Base-by-base conservation (phyloP, 2,329 filamentous ascomycete species). In the Claviceps sp. region DNA sequence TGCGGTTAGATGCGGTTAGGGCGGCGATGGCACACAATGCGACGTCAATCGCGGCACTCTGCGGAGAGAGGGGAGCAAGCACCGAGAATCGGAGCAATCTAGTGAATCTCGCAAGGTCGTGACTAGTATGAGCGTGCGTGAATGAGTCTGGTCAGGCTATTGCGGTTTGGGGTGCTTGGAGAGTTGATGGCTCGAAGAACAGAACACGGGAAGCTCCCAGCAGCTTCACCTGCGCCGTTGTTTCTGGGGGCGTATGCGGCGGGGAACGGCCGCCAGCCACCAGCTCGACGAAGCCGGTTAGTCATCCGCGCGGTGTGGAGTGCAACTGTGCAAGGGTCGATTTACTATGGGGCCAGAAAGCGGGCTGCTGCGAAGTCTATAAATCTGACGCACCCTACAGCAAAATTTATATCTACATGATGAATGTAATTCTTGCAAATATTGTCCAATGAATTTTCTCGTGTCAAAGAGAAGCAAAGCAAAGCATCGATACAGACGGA, bases 221-320 rank as follows among this genome's bases (percentile, higher is more conserved):
- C 37, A 37, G 37, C 5, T 50, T 47, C 34, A 34, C 34, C 6
- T n/a, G 22, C 22, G 51, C 52, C 48, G 43, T 50, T 44, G 52
- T 53, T 50, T 48, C 52, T 53, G 37, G 40, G 48, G 43, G 48
- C 18, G 18, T n/a, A 37, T 50, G 48, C 50, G 38, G 44, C 43
- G 47, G 41, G 30, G 20, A 14, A n/a, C 42, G 51, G 42, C 37
- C 43, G 42, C 26, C 26, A 26, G 24, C 9, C 30, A 41, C 34
- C 22, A 45, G 44, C 24, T 46, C 8, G 44, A 37, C 14, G 24
- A 18, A 18, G n/a, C 16, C 18, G 26, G 34, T 48, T 50, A 50
- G 52, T 53, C 42, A 50, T 46, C 3, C 26, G 37, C 48, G 18
- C 26, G 50, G 40, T 30, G 43, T 30, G 43, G 24, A 26, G 13